Base-by-base conservation (phyloP, 768 basidiomycete genomes). In the Boletus bicolor region DNA sequence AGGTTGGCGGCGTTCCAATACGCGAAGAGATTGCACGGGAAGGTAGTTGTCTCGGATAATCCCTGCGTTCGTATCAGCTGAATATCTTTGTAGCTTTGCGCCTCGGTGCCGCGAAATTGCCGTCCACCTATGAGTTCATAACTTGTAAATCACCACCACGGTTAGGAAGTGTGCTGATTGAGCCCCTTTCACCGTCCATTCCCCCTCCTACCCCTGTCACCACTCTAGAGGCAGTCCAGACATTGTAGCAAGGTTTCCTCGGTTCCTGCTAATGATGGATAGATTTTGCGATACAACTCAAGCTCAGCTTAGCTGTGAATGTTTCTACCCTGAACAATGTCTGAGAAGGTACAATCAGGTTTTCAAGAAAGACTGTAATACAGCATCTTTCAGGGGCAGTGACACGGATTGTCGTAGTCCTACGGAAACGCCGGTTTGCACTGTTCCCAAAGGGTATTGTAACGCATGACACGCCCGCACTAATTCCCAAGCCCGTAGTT, bases 1-100 rank as follows among this genome's bases (percentile, higher is more conserved):
- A 98, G 70, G 87, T 98, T 64, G 94, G 93, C 1, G 95, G 96
- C 1, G 78, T 79, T 2, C 90, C 89, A 7, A 86, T 99, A 52
- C 87, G 93, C 57, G 91, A 93, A 65, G 94, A 97, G 69, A 79
- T 97, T 51, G 96, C 96, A 17, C 82, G 90, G 66, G 92, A 98
- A 67, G 91, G 95, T 95, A 32, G 44, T 17, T n/a, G 34, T 54
- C 45, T 37, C 6, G 5, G 14, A 21, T 9, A 3, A 10, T 32
- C 7, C n/a, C 15, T 44, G 0, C 11, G 44, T 43, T 5, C 35
- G 5, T 19, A 17, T 28, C 39, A 2, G 55, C 57, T 67, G 39
- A 65, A 28, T 12, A 11, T 6, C 11, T 39, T 46, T 2, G 28
- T 43, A 97, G 95, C 91, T 15, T 82, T 98, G 44, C 87, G 90